A percentile compares a stretch with the other conserved stretches of the same genome.
Conservation (phyloP, 495 filamentous ascomycete genomes). For the Aspergillus steynii region DNA sequence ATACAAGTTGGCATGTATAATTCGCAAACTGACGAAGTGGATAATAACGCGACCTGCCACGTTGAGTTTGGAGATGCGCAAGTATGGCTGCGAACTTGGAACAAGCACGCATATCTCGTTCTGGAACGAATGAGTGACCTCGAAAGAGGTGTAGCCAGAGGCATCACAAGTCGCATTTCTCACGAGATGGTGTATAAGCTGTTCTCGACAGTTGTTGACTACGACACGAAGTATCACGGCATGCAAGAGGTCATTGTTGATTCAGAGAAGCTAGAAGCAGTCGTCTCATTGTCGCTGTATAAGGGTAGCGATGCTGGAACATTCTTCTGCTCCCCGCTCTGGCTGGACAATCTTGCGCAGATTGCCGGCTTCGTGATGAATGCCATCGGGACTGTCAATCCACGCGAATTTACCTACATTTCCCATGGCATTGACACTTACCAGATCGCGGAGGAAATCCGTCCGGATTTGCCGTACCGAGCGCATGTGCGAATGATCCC, state of each 20-base stretch:
- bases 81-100: background rate
- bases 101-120: background rate
- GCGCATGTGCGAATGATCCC: constrained; percentile 66
- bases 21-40: background rate
- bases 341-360: constrained; percentile 65
- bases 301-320: constrained; percentile 29
- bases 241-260: constrained; percentile 77
- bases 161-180: background rate
- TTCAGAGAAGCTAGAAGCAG: constrained; percentile 66
- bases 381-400: constrained; percentile 70
- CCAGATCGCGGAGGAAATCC: constrained; percentile 61
- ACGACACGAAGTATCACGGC: constrained; percentile 61
- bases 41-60: background rate
- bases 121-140: constrained; percentile 1
- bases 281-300: background rate
- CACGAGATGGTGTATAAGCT: constrained; percentile 73
- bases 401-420: constrained; percentile 69
- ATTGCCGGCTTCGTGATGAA: constrained; percentile 81
- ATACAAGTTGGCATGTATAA: background rate
- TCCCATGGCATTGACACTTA: constrained; percentile 76
- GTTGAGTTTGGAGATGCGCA: background rate
- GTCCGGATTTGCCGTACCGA: constrained; percentile 61
- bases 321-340: constrained; percentile 68
- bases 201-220: constrained; percentile 69
- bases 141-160: background rate